Conservation (phyloP, 1,139 yeast species). For the Hyphopichia wangnamkhiaoensis region DNA sequence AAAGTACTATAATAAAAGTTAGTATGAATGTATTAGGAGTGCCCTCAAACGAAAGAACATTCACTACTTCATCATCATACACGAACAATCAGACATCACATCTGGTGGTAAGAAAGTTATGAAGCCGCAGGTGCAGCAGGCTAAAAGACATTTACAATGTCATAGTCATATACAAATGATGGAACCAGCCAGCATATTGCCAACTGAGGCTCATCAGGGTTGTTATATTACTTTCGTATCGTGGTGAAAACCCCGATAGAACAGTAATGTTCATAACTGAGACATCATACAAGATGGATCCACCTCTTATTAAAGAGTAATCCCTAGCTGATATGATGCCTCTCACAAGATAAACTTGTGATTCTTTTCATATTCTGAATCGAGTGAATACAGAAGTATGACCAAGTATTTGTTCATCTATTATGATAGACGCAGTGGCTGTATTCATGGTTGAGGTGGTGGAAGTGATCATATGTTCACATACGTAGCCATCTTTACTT, state of each 20-base stretch:
- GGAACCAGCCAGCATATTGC: too few species aligned
- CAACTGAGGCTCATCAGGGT: not conserved
- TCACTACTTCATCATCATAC: too few species aligned
- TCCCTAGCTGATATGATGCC: constrained; percentile 5
- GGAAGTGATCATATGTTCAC: constrained; percentile 6
- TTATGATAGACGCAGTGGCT: not conserved
- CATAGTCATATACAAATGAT: too few species aligned
- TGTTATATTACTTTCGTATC: constrained; percentile 7
- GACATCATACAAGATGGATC: constrained; percentile 5
- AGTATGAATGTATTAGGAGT: constrained; percentile 22
- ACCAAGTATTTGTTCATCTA: not conserved
- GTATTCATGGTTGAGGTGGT: not conserved
- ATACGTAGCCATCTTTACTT: constrained; percentile 20
- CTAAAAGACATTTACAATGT: too few species aligned
- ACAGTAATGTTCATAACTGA: constrained; percentile 6
- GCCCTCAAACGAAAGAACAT: too few species aligned
- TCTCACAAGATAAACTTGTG: not conserved
- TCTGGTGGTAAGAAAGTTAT: too few species aligned
- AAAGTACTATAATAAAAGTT: constrained; percentile 43
- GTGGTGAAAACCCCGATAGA: constrained; percentile 2
- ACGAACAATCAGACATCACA: too few species aligned
- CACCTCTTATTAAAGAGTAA: not conserved
- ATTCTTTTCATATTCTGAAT: not conserved
- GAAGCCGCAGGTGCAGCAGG: too few species aligned
- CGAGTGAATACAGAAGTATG: not conserved